A percentile compares a stretch with the other conserved stretches of the same genome.
These are phyloP conservation scores for Nicotiana paniculata DNA, from an alignment of 257 asterid genomes.

Conservation along the genomic window DNA sequence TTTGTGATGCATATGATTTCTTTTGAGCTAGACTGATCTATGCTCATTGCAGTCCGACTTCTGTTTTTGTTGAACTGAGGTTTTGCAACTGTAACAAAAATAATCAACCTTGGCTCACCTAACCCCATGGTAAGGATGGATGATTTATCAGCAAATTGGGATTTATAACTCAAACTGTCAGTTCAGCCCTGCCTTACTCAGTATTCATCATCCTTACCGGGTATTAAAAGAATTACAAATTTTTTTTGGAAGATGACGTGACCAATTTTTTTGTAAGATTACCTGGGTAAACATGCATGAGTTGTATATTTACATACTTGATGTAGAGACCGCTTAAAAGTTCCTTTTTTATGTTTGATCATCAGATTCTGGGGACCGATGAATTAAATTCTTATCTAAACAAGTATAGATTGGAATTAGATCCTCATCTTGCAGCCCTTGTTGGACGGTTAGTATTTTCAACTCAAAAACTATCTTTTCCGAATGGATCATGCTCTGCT, in stretches of 20 bases:
- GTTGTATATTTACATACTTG: not conserved
- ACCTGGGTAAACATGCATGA: not conserved
- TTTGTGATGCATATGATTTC: not conserved
- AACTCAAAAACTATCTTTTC: not conserved
- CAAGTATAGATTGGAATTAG: slow-evolving; percentile 61
- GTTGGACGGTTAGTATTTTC: slow-evolving; percentile 58
- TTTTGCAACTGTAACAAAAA: not conserved
- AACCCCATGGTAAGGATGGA: not conserved
- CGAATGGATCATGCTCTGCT: not conserved
- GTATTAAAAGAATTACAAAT: not conserved
- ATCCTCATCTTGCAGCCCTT: slow-evolving; percentile 64
- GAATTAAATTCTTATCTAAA: slow-evolving; percentile 60
- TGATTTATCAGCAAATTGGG: not conserved
- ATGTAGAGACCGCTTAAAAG: too few relatives aligned
- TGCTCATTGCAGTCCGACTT: not conserved
- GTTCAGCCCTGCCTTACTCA: not conserved
- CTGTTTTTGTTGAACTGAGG: not conserved
- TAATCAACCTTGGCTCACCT: not conserved
- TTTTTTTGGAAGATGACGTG: not conserved
- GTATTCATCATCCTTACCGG: not conserved
- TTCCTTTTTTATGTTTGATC: not conserved
- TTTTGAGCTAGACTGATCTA: not conserved
- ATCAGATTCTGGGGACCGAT: slow-evolving; percentile 70
- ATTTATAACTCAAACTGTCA: not conserved
- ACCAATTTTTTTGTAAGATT: not conserved